These are phyloP conservation scores for Podospora didyma DNA, from an alignment of 495 filamentous ascomycete genomes.

Conservation along the genomic window DNA sequence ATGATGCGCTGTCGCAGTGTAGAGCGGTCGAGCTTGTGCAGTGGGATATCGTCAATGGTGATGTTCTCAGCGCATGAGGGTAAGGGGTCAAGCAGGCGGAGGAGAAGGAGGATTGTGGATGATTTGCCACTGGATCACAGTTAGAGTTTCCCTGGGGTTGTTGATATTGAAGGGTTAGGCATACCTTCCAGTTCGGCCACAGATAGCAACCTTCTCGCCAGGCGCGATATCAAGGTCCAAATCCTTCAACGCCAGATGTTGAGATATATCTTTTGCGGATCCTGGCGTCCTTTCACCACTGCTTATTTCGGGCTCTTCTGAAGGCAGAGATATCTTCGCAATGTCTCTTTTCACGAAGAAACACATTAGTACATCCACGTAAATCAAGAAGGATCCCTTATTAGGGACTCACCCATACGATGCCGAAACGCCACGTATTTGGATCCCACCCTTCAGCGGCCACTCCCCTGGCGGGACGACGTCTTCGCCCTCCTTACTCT, in stretches of 20 bases:
- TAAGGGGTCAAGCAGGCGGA: slow-evolving; percentile 82
- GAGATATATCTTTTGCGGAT: background rate
- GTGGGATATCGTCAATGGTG: slow-evolving; percentile 18
- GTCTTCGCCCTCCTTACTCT: slow-evolving; percentile 18
- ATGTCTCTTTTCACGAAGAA: too few relatives aligned
- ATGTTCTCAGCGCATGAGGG: slow-evolving; percentile 46
- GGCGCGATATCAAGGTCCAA: slow-evolving; percentile 16
- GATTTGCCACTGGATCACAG: slow-evolving; percentile 64
- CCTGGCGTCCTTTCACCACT: too few relatives aligned
- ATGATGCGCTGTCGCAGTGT: slow-evolving; percentile 20
- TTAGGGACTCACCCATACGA: slow-evolving; percentile 16
- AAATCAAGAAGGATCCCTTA: background rate
- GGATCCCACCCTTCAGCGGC: slow-evolving; percentile 19
- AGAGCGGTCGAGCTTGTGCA: slow-evolving; percentile 12
- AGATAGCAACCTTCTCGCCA: slow-evolving; percentile 23
- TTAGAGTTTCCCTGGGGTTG: background rate
- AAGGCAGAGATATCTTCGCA: too few relatives aligned
- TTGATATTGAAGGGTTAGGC: background rate
- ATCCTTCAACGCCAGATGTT: slow-evolving; percentile 17
- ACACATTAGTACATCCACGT: too few relatives aligned
- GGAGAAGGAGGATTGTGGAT: slow-evolving; percentile 84
- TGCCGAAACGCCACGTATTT: slow-evolving; percentile 20
- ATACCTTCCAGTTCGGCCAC: slow-evolving; percentile 22
- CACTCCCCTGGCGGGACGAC: slow-evolving; percentile 19
- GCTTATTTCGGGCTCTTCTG: too few relatives aligned